Percentiles rank a stretch among this genome's conserved stretches.
Conservation (phyloP, 805 yeast genomes). For the Kluyveromyces wickerhamii region DNA sequence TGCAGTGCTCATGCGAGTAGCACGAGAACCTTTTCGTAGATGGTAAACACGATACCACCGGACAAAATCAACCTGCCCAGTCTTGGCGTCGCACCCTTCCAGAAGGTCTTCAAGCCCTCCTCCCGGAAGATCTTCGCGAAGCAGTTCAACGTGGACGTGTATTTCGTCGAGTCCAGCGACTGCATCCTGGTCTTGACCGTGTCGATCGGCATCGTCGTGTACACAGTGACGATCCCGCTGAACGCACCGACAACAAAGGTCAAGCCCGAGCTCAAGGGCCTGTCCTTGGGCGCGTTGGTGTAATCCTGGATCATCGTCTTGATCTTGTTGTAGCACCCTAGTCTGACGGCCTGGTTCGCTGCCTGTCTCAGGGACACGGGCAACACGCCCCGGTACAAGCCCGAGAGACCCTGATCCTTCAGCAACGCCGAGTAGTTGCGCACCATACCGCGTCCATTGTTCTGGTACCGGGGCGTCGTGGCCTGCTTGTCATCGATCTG, state of each 20-base stretch:
- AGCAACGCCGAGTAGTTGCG: slow-evolving; percentile 39
- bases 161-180: slow-evolving; percentile 70
- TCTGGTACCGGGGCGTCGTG: slow-evolving; percentile 67
- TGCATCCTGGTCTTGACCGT: slow-evolving; percentile 98
- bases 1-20: slow-evolving; percentile 26
- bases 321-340: slow-evolving; percentile 87
- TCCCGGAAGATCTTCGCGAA: slow-evolving; percentile 70
- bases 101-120: slow-evolving; percentile 85
- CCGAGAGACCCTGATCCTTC: slow-evolving; percentile 71
- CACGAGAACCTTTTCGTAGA: slow-evolving; percentile 80
- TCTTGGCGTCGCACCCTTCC: slow-evolving; percentile 99
- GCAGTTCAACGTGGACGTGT: slow-evolving; percentile 73
- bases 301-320: slow-evolving; percentile 70
- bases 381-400: slow-evolving; percentile 79
- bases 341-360: slow-evolving; percentile 87
- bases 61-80: slow-evolving; percentile 84
- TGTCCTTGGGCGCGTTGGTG: slow-evolving; percentile 54
- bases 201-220: slow-evolving; percentile 91
- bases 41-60: slow-evolving; percentile 96
- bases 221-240: slow-evolving; percentile 85
- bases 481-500: slow-evolving; percentile 87
- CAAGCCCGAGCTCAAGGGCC: slow-evolving; percentile 67
- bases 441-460: slow-evolving; percentile 49
- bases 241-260: slow-evolving; percentile 88
- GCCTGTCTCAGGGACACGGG: slow-evolving; percentile 97